Base-by-base conservation (phyloP, 164 flowering plant species). In the Protea cynaroides region DNA sequence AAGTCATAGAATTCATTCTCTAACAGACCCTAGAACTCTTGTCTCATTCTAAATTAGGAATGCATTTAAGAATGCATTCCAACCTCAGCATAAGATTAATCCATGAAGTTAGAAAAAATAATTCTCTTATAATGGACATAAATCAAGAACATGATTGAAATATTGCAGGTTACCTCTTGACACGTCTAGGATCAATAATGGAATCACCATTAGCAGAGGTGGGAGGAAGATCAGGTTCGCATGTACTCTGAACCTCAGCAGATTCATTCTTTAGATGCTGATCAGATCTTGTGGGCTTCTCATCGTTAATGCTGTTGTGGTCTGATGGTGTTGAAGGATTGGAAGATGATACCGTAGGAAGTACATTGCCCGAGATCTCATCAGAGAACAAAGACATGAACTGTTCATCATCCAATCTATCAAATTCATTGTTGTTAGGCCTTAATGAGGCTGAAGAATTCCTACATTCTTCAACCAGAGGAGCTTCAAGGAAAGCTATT, bases 351-450 rank as follows among this genome's bases (percentile, higher is more conserved):
- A 74, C 15, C 0, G 79, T 62, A n/a, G 68, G 75, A 1, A 66
- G 76, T 37, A 68, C 59, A 11, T 57, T 75, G 21, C 73, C 64
- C 4, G 79, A 65, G 14, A 74, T 54, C 17, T 83, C 87, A 25
- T 88, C 86, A 5, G 67, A 77, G 74, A 86, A 90, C 94, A 90
- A 88, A 12, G 89, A 84, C 83, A 86, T 66, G 71, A 90, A 75
- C 60, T 86, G 88, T 56, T 87, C 91, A 36, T 87, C 96, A 53
- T 90, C 96, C 64, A 85, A 77, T 55, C 76, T 46, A 12, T 86
- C 90, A 29, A 83, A 84, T 8, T 83, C 85, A 44, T 63, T 56
- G 57, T 57, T 59, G 4, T 56, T 62, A 7, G 50, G 58, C 40
- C 63, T 50, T 29, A 63, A 60, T 12, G 47, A 22, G 37, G 57